Evolutionary conservation across 768 basidiomycete species (phyloP), one percentile per base, ranked within the genome.

Genomic region (Suillus subalutaceus): DNA sequence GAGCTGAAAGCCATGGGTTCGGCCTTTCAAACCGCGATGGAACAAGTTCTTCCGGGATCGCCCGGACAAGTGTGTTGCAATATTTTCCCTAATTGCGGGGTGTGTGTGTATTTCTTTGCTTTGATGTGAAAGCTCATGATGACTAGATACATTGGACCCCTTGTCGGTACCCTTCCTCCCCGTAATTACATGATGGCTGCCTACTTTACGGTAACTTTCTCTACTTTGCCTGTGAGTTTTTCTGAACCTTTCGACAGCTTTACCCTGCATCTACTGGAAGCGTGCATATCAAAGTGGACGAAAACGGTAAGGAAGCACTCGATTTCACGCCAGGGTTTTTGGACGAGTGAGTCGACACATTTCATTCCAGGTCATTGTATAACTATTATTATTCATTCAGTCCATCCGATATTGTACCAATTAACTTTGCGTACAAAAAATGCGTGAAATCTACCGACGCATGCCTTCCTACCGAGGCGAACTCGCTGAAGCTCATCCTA

Each of bases 51-150:
- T 85, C 48, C 81, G 74, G 35, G 74, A 78, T 35, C 80, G 78
- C 4, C 82, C 84, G 0, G 89, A 90, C 70, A 89, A 89, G 69
- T 82, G 87, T 10, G 83, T 86, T 3, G 69, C 84, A 66, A 77
- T 81, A 66, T 70, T 87, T 15, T 82, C 81, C 0, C 69, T 81
- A n/a, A 3, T 82, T 41, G 77, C 83, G 16, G 80, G 78, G 85
- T 86, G 65, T 63, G 6, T 32, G 18, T 15, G n/a, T n/a, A 23
- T 15, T 2, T 12, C 7, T 50, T 52, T 13, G 23, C 6, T 44
- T 43, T 16, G 16, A 32, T 32, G 44, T 13, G n/a, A 4, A 46
- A 35, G 12, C n/a, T 40, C 53, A 37, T 41, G 41, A 48, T 37
- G 30, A 38, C 46, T 35, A 82, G 81, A 10, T 76, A 66, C 32